A percentile compares a stretch with the other conserved stretches of the same genome.
phyloP scores from a whole-genome alignment of 225 moss, liverwort and hornwort species.

The Neckera pumila region DNA sequence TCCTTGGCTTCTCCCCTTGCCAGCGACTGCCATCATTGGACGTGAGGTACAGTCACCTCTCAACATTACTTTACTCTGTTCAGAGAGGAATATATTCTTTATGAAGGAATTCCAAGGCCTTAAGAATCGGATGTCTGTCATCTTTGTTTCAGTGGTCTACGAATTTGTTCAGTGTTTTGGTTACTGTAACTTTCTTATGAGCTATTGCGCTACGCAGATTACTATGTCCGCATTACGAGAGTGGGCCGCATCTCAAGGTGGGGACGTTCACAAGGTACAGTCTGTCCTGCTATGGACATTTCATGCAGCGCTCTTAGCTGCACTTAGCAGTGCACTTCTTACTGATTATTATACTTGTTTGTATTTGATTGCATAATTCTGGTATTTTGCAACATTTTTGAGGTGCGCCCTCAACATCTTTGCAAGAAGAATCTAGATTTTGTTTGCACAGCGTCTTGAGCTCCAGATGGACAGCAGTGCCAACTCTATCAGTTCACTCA shows the following conservation, averaged over 20 bases:
- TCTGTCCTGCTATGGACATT: background rate
- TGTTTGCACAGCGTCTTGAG: background rate
- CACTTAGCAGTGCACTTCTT: background rate
- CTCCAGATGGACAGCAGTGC: background rate
- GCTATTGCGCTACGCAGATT: constrained; percentile 41
- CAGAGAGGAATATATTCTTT: background rate
- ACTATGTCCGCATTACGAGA: constrained; percentile 97
- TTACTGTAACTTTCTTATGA: background rate
- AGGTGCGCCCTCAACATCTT: background rate
- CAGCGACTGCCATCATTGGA: constrained; percentile 86
- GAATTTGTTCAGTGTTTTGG: background rate
- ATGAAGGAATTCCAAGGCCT: background rate
- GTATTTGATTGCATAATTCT: background rate
- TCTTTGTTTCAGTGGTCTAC: background rate
- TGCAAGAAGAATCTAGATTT: background rate
- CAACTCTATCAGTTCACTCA: background rate
- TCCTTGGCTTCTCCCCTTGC: constrained; percentile 86
- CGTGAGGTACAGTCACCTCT: constrained; percentile 51
- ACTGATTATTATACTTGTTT: background rate
- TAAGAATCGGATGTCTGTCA: background rate
- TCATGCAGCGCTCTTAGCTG: background rate
- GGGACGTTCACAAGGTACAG: constrained; percentile 74
- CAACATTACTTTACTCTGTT: background rate
- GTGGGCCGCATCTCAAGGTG: constrained; percentile 95
- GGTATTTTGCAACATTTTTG: background rate